These are phyloP conservation scores for Colletotrichum sp. DNA, from an alignment of 2,329 filamentous ascomycete genomes.

Conservation along the genomic window DNA sequence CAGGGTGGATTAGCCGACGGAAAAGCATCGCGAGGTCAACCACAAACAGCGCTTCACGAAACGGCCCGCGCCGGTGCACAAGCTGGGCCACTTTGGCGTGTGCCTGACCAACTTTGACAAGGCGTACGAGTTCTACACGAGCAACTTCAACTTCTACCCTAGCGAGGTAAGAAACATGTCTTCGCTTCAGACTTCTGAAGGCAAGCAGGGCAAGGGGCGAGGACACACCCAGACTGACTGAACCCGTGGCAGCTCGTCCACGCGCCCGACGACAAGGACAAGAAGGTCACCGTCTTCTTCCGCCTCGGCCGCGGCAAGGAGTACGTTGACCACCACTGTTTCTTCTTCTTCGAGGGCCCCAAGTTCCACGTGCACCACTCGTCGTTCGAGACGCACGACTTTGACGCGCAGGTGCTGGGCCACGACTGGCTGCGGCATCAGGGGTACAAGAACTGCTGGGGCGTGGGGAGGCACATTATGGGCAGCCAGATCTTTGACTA, in stretches of 20 bases:
- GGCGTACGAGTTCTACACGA: slow-evolving; percentile 53
- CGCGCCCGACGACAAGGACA: slow-evolving; percentile 21
- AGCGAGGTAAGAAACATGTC: slow-evolving; percentile 45
- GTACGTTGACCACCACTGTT: slow-evolving; percentile 55
- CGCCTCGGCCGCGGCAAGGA: slow-evolving; percentile 48
- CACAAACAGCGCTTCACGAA: slow-evolving; percentile 54
- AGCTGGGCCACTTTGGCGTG: slow-evolving; percentile 60
- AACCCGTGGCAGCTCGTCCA: slow-evolving; percentile 25
- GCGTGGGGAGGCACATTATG: slow-evolving; percentile 72
- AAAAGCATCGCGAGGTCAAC: slow-evolving; percentile 46
- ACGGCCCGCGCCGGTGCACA: slow-evolving; percentile 53
- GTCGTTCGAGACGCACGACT: slow-evolving; percentile 74
- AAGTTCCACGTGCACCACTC: slow-evolving; percentile 68
- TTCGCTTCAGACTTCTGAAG: neutral
- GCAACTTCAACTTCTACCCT: slow-evolving; percentile 55
- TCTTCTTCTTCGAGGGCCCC: slow-evolving; percentile 54
- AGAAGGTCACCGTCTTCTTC: slow-evolving; percentile 50
- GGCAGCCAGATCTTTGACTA: slow-evolving; percentile 70
- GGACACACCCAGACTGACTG: neutral
- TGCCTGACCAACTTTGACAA: slow-evolving; percentile 56
- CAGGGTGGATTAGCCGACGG: slow-evolving; percentile 36
- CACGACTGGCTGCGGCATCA: slow-evolving; percentile 71
- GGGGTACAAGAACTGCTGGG: slow-evolving; percentile 71
- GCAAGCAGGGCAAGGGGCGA: no score
- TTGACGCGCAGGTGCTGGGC: slow-evolving; percentile 72